These are phyloP conservation scores for Botryotinia calthae DNA, from an alignment of 2,329 filamentous ascomycete species.

Conservation along the genomic window DNA sequence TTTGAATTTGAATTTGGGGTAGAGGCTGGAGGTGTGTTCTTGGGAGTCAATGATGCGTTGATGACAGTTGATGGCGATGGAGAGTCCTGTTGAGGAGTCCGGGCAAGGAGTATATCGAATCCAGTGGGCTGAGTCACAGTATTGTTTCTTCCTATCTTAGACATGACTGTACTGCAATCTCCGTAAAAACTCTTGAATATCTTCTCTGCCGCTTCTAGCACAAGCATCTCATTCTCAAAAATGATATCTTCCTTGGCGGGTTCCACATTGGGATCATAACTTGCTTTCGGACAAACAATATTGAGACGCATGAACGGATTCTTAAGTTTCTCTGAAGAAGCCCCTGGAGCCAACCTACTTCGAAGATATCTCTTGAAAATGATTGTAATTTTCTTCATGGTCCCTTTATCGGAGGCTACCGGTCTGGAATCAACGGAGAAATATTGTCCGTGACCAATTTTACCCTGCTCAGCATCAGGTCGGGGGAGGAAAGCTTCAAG, in stretches of 20 bases:
- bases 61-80: background rate
- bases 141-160: background rate
- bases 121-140: slow-evolving; percentile 19
- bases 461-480: slow-evolving; percentile 45
- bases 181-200: slow-evolving; percentile 36
- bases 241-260: slow-evolving; percentile 70
- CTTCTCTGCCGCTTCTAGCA: slow-evolving; percentile 41
- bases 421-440: slow-evolving; percentile 69
- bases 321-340: slow-evolving; percentile 38
- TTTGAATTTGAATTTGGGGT: background rate
- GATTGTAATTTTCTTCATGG: slow-evolving; percentile 56
- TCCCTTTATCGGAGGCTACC: slow-evolving; percentile 53
- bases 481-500: slow-evolving; percentile 60
- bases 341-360: slow-evolving; percentile 29
- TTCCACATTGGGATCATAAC: slow-evolving; percentile 71
- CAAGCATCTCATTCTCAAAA: slow-evolving; percentile 54
- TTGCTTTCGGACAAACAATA: slow-evolving; percentile 58
- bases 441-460: slow-evolving; percentile 54
- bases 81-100: slow-evolving; percentile 21
- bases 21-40: background rate
- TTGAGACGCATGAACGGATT: slow-evolving; percentile 63
- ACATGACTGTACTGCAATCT: slow-evolving; percentile 1
- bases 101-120: slow-evolving; percentile 34
- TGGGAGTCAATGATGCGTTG: background rate
- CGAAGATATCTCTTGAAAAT: slow-evolving; percentile 53